Percentiles rank a stretch among this genome's conserved stretches.
phyloP scores from a whole-genome alignment of 768 basidiomycete species.

The Boletus insuetus region DNA sequence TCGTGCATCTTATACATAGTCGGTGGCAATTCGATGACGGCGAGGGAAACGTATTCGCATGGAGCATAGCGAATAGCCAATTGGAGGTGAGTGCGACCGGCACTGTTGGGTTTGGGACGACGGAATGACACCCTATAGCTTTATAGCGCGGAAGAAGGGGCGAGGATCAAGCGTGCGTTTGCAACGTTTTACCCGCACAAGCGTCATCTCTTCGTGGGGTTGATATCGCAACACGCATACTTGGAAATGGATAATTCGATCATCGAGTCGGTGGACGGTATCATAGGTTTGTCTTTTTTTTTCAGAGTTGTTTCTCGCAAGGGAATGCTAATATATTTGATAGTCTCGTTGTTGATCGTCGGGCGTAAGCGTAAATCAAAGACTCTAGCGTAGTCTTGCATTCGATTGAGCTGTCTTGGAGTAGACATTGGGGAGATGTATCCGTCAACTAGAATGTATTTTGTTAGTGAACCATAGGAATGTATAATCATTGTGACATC shows the following conservation, averaged over 20 bases:
- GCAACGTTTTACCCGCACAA: constrained; percentile 36
- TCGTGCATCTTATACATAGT: constrained; percentile 1
- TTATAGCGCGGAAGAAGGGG: constrained; percentile 23
- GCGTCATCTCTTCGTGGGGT: constrained; percentile 33
- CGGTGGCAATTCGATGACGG: constrained; percentile 25
- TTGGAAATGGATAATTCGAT: constrained; percentile 35
- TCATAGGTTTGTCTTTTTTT: constrained; percentile 30
- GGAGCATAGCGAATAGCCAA: constrained; percentile 8
- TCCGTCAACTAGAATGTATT: constrained; percentile 14
- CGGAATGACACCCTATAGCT: constrained; percentile 22
- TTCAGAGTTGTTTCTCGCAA: not conserved
- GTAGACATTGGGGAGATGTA: not conserved
- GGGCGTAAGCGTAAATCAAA: constrained; percentile 27
- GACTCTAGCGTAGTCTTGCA: constrained; percentile 4
- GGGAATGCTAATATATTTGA: not conserved
- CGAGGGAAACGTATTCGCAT: constrained; percentile 21
- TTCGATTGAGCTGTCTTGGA: not conserved
- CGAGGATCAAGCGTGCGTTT: constrained; percentile 26
- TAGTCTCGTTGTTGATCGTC: constrained; percentile 34
- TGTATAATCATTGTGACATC: not conserved
- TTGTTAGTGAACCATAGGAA: constrained; percentile 5
- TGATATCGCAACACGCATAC: constrained; percentile 36
- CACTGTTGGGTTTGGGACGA: not conserved
- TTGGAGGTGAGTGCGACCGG: constrained; percentile 10
- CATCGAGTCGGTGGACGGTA: constrained; percentile 33